Conservation (phyloP, 2,329 filamentous ascomycete species). For the Aureobasidium sp. region DNA sequence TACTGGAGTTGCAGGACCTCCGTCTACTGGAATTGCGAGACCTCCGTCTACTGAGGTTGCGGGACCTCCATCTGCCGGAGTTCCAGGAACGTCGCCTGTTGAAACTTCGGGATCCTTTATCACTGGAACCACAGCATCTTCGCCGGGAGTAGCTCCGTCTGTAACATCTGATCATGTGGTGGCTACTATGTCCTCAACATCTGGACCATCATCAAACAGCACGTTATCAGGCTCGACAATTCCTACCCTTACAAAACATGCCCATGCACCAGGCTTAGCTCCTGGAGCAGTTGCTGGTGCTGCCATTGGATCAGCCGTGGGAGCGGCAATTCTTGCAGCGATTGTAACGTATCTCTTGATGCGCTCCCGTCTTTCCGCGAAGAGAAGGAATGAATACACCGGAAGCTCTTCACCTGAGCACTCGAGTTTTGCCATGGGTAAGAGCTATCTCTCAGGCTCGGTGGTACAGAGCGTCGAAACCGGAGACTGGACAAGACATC, state of each 20-base stretch:
- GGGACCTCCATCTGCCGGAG: too few relatives aligned
- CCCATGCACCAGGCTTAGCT: too few relatives aligned
- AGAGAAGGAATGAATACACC: not conserved
- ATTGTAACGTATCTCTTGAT: not conserved
- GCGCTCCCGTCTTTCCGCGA: not conserved
- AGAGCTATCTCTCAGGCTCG: not conserved
- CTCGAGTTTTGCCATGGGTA: not conserved
- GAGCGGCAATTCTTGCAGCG: not conserved
- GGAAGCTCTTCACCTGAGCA: not conserved
- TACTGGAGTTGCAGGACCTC: too few relatives aligned
- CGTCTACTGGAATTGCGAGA: too few relatives aligned
- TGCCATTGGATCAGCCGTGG: not conserved
- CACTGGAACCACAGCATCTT: too few relatives aligned
- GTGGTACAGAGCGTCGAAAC: not conserved
- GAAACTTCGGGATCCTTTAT: too few relatives aligned
- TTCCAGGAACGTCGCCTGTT: too few relatives aligned
- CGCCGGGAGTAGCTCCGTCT: too few relatives aligned
- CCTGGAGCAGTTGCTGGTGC: not conserved
- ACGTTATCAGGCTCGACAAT: not conserved
- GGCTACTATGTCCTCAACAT: too few relatives aligned
- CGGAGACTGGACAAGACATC: slow-evolving; percentile 13
- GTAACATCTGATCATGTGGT: too few relatives aligned
- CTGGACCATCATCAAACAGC: too few relatives aligned
- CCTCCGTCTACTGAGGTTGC: too few relatives aligned
- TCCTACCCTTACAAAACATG: fast-evolving